A percentile compares a stretch with the other conserved stretches of the same genome.
Evolutionary conservation across 2,329 filamentous ascomycete genomes (phyloP).

Genomic region (Fonsecaea nubica): DNA sequence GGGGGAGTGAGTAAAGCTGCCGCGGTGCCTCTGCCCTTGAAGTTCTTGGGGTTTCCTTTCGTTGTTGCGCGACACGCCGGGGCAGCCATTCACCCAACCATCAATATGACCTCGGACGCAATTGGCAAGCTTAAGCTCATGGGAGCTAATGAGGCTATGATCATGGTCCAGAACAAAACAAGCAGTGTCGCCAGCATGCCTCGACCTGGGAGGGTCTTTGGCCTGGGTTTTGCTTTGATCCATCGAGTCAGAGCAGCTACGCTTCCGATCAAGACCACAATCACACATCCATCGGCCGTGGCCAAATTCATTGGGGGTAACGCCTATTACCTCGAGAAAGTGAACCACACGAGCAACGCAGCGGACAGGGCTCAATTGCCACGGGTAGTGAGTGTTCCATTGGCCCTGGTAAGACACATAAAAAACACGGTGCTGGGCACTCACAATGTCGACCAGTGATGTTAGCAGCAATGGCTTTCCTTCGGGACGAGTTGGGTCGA

Average conservation of each 20-base stretch:
- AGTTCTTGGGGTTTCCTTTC: neutral
- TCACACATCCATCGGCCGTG: neutral
- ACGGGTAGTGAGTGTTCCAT: conserved; percentile 2
- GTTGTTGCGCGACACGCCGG: neutral
- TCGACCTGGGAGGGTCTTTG: conserved; percentile 7
- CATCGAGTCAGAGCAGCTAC: neutral
- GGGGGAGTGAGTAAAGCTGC: neutral
- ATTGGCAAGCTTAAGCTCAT: conserved; percentile 6
- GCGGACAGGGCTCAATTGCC: neutral
- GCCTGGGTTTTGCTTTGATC: neutral
- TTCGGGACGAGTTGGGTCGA: no score
- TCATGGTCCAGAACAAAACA: conserved; percentile 3
- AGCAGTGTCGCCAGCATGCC: neutral
- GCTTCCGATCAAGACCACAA: neutral
- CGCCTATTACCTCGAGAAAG: neutral
- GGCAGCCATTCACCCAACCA: neutral
- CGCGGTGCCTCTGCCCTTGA: neutral
- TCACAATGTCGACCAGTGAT: no score
- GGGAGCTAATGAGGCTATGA: neutral
- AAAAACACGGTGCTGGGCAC: neutral
- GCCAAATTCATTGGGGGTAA: conserved; percentile 12
- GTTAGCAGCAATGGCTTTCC: no score
- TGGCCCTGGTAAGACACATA: neutral
- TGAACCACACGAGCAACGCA: conserved; percentile 4
- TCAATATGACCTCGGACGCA: neutral